Evolutionary conservation across 2,329 filamentous ascomycete genomes (phyloP).

Genomic region (Fusarium torulosum): DNA sequence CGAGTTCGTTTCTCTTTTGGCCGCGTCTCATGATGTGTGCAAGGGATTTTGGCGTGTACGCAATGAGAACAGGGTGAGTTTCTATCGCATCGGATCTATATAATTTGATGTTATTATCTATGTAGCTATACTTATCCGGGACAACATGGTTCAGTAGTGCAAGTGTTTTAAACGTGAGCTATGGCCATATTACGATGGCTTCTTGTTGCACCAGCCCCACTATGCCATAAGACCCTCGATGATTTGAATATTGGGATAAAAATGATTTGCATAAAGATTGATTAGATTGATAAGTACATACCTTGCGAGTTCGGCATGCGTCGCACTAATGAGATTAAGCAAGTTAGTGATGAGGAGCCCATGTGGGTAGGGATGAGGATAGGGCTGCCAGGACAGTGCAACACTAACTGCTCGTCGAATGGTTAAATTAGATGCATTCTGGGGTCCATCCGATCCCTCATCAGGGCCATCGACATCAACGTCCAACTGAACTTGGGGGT

Average conservation of each 20-base stretch:
- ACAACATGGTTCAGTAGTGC: background rate
- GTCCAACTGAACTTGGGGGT: conserved; percentile 28
- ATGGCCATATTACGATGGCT: conserved; percentile 3
- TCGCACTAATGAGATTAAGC: conserved; percentile 49
- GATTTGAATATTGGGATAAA: conserved; percentile 2
- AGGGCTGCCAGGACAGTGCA: conserved; percentile 2
- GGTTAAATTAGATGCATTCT: conserved; percentile 36
- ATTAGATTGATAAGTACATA: conserved; percentile 42
- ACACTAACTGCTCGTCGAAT: conserved; percentile 47
- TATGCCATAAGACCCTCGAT: background rate
- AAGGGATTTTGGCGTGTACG: conserved; percentile 54
- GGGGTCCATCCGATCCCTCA: conserved; percentile 43
- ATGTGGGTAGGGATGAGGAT: background rate
- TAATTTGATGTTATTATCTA: conserved; percentile 18
- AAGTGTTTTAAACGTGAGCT: background rate
- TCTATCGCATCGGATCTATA: conserved; percentile 55
- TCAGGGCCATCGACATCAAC: conserved; percentile 38
- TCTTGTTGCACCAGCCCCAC: conserved; percentile 2
- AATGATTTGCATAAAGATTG: conserved; percentile 9
- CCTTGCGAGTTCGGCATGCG: conserved; percentile 52
- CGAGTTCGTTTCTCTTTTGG: conserved; percentile 55
- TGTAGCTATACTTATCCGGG: conserved; percentile 6
- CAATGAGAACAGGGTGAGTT: conserved; percentile 55
- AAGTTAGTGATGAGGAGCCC: conserved; percentile 26
- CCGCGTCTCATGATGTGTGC: conserved; percentile 50